A percentile compares a stretch with the other conserved stretches of the same genome.
phyloP scores from a whole-genome alignment of 176 grass and related monocot genomes.

The Tillandsia leiboldiana region DNA sequence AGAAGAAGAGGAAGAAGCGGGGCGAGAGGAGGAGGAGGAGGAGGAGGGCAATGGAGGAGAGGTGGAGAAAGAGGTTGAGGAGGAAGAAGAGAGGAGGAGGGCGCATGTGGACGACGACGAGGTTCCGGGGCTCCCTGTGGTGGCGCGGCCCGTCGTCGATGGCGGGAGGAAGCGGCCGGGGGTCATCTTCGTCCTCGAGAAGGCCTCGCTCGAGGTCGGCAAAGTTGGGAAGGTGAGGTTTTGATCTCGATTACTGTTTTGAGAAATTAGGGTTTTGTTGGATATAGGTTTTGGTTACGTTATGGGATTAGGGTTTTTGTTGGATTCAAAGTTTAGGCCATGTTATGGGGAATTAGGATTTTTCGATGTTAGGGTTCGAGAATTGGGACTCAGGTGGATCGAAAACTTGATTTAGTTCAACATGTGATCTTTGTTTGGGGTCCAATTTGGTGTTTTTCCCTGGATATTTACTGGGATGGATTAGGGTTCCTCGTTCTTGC shows the following conservation, averaged over 20 bases:
- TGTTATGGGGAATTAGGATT: no score
- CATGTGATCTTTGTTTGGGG: neutral
- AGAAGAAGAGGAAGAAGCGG: conserved; percentile 10
- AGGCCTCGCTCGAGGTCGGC: conserved; percentile 81
- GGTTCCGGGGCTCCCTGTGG: conserved; percentile 35
- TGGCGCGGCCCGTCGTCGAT: conserved; percentile 44
- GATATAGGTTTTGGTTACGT: no score
- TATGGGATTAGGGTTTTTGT: no score
- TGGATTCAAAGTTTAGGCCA: no score
- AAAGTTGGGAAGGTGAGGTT: conserved; percentile 85
- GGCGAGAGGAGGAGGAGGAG: neutral
- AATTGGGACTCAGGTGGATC: no score
- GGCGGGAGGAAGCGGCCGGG: conserved; percentile 38
- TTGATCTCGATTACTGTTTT: neutral
- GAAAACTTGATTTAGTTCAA: no score
- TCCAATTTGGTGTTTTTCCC: neutral
- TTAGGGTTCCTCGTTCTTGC: neutral
- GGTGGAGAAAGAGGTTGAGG: neutral
- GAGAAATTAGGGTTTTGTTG: neutral
- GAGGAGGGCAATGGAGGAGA: conserved; percentile 4
- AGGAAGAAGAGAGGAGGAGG: conserved; percentile 1
- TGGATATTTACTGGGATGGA: neutral
- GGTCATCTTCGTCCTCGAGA: conserved; percentile 78
- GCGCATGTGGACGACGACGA: conserved; percentile 19
- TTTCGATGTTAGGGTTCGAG: no score